phyloP scores from a whole-genome alignment of 208 protist species.

The Acanthamoeba healyi region DNA sequence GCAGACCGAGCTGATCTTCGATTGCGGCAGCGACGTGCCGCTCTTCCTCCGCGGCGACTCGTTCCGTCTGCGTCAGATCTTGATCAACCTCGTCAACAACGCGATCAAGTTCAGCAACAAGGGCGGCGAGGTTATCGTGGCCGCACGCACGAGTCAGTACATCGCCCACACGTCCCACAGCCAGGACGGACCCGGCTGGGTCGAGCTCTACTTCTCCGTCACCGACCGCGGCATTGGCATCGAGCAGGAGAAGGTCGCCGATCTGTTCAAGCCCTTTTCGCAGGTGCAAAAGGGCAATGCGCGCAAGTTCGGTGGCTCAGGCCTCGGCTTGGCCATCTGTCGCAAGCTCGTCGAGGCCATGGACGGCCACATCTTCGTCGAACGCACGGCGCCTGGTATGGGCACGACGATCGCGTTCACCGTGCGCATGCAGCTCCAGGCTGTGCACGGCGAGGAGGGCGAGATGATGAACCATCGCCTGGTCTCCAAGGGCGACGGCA shows the following conservation, averaged over 20 bases:
- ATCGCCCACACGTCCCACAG: not conserved
- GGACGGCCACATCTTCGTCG: slow-evolving; percentile 38
- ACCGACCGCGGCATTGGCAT: slow-evolving; percentile 39
- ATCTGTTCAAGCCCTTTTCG: slow-evolving; percentile 56
- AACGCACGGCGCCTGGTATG: slow-evolving; percentile 9
- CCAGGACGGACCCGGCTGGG: slow-evolving; percentile 13
- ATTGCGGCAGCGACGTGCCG: not conserved
- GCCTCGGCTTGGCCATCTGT: slow-evolving; percentile 16
- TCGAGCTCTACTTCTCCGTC: slow-evolving; percentile 39
- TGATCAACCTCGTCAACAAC: slow-evolving; percentile 64
- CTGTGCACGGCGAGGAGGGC: not conserved
- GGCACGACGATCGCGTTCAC: slow-evolving; percentile 29
- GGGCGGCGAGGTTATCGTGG: slow-evolving; percentile 40
- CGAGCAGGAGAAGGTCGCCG: not conserved
- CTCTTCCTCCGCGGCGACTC: slow-evolving; percentile 10
- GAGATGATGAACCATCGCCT: too few species aligned
- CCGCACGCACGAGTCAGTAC: slow-evolving; percentile 7
- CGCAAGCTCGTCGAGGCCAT: slow-evolving; percentile 40
- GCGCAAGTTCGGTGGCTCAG: slow-evolving; percentile 18
- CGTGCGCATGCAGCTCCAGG: slow-evolving; percentile 16
- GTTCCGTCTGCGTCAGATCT: slow-evolving; percentile 33
- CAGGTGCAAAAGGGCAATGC: slow-evolving; percentile 54
- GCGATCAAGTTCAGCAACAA: slow-evolving; percentile 63
- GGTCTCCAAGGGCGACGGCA: too few species aligned
- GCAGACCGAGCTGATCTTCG: not conserved